Base-by-base conservation (phyloP, 495 filamentous ascomycete species). In the Amniculicola lignicola region DNA sequence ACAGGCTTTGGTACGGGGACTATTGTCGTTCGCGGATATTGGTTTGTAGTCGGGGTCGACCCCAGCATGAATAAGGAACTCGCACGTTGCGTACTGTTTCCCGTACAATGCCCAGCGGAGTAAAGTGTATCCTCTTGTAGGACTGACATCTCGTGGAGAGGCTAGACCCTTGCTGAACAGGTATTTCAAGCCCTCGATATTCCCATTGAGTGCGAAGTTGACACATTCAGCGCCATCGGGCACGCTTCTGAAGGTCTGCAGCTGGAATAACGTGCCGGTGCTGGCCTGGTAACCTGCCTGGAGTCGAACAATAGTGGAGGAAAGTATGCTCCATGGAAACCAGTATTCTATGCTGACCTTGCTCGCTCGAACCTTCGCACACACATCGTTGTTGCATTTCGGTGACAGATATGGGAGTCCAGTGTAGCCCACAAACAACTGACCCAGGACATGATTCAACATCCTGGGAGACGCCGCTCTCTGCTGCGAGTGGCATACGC, bases 11-110 rank as follows among this genome's bases (percentile, higher is more conserved):
- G 61, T 64, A 9, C 54, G 61, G 4, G 67, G 63, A 49, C 58
- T 62, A 37, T 68, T 50, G 36, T 69, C 67, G 25, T 50, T 41
- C 9, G 37, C 24, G 18, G 45, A 21, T 10, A 54, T 57, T 10
- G 69, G 59, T 59, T 51, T 64, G 27, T 70, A 68, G 23, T 69
- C 63, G 1, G 57, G 28, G 62, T 70, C 63, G 10, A 64, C 66
- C 11, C 69, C 69, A 38, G 57, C 61, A 19, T 58, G 16, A 2
- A 69, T n/a, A 11, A 70, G 53, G 55, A 70, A 69, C 28, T 61
- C 18, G 22, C 51, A 59, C 9, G 67, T 69, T 21, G 62, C 51
- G 5, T 64, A 64, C 37, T 67, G 64, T 42, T 69, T 61, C 5
- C 54, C 61, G 50, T 69, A 70, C 11, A 70, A 15, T 21, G 68